Percentiles rank a stretch among this genome's conserved stretches.
phyloP scores from a whole-genome alignment of 2,329 filamentous ascomycete species.

The Fusarium sp. region DNA sequence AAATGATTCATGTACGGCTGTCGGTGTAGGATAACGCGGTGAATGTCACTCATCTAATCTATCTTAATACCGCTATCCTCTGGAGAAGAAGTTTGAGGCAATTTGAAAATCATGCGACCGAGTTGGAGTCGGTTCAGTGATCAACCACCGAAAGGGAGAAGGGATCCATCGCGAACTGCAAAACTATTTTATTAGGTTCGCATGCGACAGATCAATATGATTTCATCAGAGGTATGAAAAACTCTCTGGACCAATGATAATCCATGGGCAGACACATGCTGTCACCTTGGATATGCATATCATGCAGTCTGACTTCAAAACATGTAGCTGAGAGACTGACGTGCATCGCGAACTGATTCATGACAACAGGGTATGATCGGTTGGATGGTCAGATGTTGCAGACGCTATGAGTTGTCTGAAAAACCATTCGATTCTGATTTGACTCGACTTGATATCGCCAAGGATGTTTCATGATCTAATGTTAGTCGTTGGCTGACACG shows the following conservation, averaged over 20 bases:
- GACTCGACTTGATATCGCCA: conserved; percentile 1
- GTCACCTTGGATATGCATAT: background rate
- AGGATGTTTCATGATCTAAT: background rate
- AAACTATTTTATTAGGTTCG: background rate
- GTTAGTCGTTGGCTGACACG: background rate
- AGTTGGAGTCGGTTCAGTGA: conserved; percentile 16
- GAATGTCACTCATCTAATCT: conserved; percentile 2
- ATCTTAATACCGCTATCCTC: background rate
- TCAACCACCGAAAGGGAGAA: conserved; percentile 1
- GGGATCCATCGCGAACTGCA: background rate
- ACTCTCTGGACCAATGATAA: conserved; percentile 16
- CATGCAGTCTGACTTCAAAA: conserved; percentile 1
- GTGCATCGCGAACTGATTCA: background rate
- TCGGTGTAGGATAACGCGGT: conserved; percentile 5
- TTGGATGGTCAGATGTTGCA: background rate
- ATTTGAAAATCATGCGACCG: conserved; percentile 23
- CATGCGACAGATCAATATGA: conserved; percentile 19
- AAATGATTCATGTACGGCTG: conserved; percentile 16
- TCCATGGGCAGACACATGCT: background rate
- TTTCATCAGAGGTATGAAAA: conserved; percentile 15
- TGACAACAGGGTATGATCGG: background rate
- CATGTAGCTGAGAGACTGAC: background rate
- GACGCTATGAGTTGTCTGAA: background rate
- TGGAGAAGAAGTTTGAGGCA: background rate
- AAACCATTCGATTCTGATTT: background rate